phyloP scores from a whole-genome alignment of 306 rosid species.

The Neltuma alba region DNA sequence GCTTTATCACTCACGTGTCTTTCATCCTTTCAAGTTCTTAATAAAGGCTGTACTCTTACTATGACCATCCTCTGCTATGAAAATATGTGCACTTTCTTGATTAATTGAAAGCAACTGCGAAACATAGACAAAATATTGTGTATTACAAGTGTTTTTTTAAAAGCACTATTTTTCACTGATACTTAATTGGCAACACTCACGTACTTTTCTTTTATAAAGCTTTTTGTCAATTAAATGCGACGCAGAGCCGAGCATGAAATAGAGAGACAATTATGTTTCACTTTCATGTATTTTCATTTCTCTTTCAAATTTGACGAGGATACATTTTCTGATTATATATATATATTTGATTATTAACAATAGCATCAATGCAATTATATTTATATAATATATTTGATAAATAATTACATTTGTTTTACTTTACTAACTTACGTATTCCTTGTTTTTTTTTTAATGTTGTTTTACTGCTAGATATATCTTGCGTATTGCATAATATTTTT shows the following conservation, averaged over 20 bases:
- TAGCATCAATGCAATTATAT: neutral
- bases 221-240: no score
- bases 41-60: conserved; percentile 12
- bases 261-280: neutral
- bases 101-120: neutral
- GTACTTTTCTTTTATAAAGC: no score
- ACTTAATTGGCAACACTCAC: no score
- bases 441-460: neutral
- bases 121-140: neutral
- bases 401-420: no score
- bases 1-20: conserved; percentile 22
- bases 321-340: no score
- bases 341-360: no score
- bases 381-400: neutral
- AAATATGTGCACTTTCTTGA: neutral
- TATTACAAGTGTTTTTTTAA: neutral
- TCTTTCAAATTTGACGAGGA: neutral
- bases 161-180: neutral
- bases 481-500: neutral
- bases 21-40: conserved; percentile 4
- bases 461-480: neutral
- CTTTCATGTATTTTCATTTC: neutral
- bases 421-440: neutral
- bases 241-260: neutral
- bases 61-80: neutral